Percentiles rank a stretch among this genome's conserved stretches.
Evolutionary conservation across 1,284 basidiomycete genomes (phyloP).

Genomic region (Leccinum fuscescens): DNA sequence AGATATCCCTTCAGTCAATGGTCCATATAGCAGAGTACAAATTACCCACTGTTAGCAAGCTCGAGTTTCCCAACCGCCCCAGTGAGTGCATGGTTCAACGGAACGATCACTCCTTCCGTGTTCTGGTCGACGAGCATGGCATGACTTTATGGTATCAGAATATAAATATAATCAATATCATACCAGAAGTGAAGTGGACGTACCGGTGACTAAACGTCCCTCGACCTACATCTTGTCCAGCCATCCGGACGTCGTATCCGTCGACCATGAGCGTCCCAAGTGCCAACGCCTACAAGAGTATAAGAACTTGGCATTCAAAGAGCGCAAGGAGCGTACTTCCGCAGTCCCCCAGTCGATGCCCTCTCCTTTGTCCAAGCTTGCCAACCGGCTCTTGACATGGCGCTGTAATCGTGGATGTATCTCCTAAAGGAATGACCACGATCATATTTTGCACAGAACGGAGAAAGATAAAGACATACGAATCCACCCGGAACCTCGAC

Average conservation of each 20-base stretch:
- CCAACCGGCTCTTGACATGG: slow-evolving; percentile 77
- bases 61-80: slow-evolving; percentile 72
- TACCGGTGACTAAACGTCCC: slow-evolving; percentile 88
- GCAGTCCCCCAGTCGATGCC: slow-evolving; percentile 87
- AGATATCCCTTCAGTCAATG: neutral
- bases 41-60: slow-evolving; percentile 75
- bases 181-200: slow-evolving; percentile 6
- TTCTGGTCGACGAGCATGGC: slow-evolving; percentile 89
- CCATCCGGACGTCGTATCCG: slow-evolving; percentile 76
- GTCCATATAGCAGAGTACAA: neutral
- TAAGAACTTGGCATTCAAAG: neutral
- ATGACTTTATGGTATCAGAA: slow-evolving; percentile 46
- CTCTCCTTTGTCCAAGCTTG: slow-evolving; percentile 64
- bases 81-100: slow-evolving; percentile 63
- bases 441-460: neutral
- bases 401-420: slow-evolving; percentile 77
- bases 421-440: slow-evolving; percentile 43
- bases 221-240: slow-evolving; percentile 87
- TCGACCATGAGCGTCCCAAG: slow-evolving; percentile 82
- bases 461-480: slow-evolving; percentile 43
- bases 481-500: slow-evolving; percentile 73
- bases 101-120: slow-evolving; percentile 74
- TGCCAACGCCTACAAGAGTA: slow-evolving; percentile 64
- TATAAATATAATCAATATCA: neutral
- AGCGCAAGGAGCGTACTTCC: slow-evolving; percentile 50